Base-by-base conservation (phyloP, 768 basidiomycete genomes). In the Phylloporus sp. region DNA sequence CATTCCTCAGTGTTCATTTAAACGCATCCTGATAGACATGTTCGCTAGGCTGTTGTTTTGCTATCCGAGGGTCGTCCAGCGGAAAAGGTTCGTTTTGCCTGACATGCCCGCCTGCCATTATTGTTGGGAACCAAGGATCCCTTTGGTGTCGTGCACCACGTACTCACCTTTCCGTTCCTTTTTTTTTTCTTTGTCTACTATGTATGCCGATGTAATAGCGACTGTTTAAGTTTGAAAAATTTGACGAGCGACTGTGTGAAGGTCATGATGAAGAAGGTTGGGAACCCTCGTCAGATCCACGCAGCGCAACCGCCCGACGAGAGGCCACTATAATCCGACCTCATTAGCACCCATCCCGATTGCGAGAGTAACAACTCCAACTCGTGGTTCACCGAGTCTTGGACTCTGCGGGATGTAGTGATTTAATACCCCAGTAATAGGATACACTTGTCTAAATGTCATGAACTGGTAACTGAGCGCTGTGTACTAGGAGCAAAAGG, bases 1-100 rank as follows among this genome's bases (percentile, higher is more conserved):
- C 40, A 7, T 50, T 15, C 22, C 29, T 47, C 39, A 22, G 24
- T 10, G 16, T 20, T 29, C 42, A 35, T 47, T 45, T 48, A 40
- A 49, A 42, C 50, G 4, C 18, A 49, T 38, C 16, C 57, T 70
- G 40, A 68, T 41, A 18, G 28, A 49, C 27, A 27, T 12, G 22
- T 3, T 53, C 18, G 32, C 10, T 53, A 91, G 89, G 93, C 93
- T 59, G 85, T 95, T 53, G 86, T 95, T 5, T 80, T 95, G 10
- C 71, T 95, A 28, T 91, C 89, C 4, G 86, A 91, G 49, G 93
- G 93, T 32, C 85, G 89, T 50, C 92, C 92, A 26, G 91, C 89
- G 42, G 91, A 95, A 71, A 85, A 85, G 65, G 88, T 94, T 46
- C 80, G 79, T n/a, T 88, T 90, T 58, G 83, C 84, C 24, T 84